Evolutionary conservation across 495 filamentous ascomycete species (phyloP).

Genomic region (Lasiosphaeriaceae sp.): DNA sequence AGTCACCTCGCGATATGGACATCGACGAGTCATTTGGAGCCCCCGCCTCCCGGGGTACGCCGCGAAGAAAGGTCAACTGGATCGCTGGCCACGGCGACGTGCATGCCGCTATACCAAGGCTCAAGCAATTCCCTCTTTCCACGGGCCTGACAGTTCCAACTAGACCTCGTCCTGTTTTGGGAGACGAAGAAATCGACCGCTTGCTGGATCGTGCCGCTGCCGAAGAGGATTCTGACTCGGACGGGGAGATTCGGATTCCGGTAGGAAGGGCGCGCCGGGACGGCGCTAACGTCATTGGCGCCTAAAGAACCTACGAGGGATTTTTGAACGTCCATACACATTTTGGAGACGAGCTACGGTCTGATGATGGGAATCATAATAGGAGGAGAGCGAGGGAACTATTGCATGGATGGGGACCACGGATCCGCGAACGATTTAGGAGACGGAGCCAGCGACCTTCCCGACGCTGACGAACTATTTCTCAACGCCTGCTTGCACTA

Average conservation of each 20-base stretch:
- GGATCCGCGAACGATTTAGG: too few species aligned
- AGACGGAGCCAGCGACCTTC: too few species aligned
- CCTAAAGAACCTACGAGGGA: not conserved
- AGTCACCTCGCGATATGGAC: conserved; percentile 41
- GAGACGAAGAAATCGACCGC: conserved; percentile 43
- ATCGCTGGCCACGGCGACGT: conserved; percentile 11
- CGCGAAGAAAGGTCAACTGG: conserved; percentile 37
- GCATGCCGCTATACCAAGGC: conserved; percentile 12
- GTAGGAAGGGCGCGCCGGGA: conserved; percentile 26
- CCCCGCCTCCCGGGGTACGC: conserved; percentile 35
- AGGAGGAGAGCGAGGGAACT: too few species aligned
- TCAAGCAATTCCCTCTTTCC: conserved; percentile 37
- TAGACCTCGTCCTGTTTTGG: conserved; percentile 31
- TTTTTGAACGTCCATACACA: not conserved
- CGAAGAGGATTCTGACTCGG: conserved; percentile 41
- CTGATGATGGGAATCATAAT: too few species aligned
- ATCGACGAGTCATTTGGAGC: conserved; percentile 37
- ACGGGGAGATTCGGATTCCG: conserved; percentile 45
- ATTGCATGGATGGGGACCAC: too few species aligned
- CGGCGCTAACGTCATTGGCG: conserved; percentile 16
- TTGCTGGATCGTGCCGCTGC: conserved; percentile 43
- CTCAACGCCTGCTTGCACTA: too few species aligned
- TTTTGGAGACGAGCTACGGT: too few species aligned
- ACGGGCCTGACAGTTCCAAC: conserved; percentile 33
- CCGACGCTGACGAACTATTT: too few species aligned